Percentiles rank a stretch among this genome's conserved stretches.
These are phyloP conservation scores for Cyclotella distinguenda DNA, from an alignment of 108 stramenopile species.

Conservation along the genomic window DNA sequence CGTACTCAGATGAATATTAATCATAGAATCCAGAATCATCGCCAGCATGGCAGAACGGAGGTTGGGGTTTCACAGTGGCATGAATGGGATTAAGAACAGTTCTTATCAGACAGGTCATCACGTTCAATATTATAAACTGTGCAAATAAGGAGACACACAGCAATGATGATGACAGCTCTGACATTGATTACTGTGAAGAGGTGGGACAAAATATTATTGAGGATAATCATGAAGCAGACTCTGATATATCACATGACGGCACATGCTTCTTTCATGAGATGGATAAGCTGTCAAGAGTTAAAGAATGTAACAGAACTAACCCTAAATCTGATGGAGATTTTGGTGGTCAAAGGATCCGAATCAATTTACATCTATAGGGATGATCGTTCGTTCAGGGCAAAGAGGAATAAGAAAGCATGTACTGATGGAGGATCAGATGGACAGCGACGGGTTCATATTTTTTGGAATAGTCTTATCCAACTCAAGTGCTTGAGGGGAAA, in stretches of 20 bases:
- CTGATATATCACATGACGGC: no score
- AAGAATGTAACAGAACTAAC: neutral
- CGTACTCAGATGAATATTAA: no score
- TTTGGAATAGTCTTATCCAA: neutral
- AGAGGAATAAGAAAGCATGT: neutral
- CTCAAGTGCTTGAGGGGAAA: neutral
- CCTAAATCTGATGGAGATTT: neutral
- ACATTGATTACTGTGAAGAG: no score
- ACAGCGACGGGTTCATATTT: neutral
- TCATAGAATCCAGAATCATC: no score
- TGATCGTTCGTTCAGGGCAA: neutral
- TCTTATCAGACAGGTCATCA: no score
- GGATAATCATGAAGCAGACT: no score
- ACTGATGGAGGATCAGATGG: neutral
- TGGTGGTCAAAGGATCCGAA: neutral
- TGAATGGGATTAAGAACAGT: no score
- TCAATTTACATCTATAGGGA: neutral
- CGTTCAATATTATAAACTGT: neutral
- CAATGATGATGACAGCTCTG: neutral
- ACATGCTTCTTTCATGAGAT: neutral
- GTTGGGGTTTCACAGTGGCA: no score
- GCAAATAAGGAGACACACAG: neutral
- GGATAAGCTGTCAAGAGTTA: neutral
- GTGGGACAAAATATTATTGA: no score
- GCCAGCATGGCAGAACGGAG: no score